Evolutionary conservation across 2,329 filamentous ascomycete genomes (phyloP), one percentile per base, ranked within the genome.

Genomic region (Coniochaeta sp.): DNA sequence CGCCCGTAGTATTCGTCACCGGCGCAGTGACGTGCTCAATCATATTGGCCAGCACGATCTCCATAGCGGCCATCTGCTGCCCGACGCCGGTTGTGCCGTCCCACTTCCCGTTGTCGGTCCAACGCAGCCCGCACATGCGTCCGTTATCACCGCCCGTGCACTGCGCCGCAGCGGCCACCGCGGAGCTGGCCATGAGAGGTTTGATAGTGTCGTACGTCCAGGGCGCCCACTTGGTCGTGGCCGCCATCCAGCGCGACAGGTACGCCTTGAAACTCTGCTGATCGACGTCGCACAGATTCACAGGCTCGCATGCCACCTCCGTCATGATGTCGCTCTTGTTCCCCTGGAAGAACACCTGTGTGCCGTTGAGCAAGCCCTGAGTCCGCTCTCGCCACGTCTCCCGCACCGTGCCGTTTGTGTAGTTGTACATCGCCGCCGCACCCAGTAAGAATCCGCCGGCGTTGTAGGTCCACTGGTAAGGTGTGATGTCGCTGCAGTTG

Each of bases 231-330:
- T 82, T 79, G 7, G 79, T 73, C 1, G 83, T 81, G 19, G 75
- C 76, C 1, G 83, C 79, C 69, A 88, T 73, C 84, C 87, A 92
- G 52, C 89, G 86, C 28, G 84, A 74, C 28, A 91, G 77, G 71
- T 90, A 91, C 12, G 87, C 89, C 74, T 92, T 92, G 83, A 91
- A 92, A 56, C 81, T 85, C 67, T 82, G 81, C 74, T 91, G 88
- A 71, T 92, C 89, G 64, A 79, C 79, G 74, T 90, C 83, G 78
- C 89, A 93, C 28, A 76, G 77, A 60, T 75, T 73, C 61, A 72
- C 72, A 8, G 72, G 73, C 74, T 92, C 89, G 74, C 89, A 93
- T 33, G 83, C 81, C 63, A 79, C 78, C 74, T 92, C 89, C 67
- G 79, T 82, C 70, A 90, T 81, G 69, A 91, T 68, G 59, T 71